phyloP scores from a whole-genome alignment of 1,284 basidiomycete species.

The Apiotrichum domesticum region DNA sequence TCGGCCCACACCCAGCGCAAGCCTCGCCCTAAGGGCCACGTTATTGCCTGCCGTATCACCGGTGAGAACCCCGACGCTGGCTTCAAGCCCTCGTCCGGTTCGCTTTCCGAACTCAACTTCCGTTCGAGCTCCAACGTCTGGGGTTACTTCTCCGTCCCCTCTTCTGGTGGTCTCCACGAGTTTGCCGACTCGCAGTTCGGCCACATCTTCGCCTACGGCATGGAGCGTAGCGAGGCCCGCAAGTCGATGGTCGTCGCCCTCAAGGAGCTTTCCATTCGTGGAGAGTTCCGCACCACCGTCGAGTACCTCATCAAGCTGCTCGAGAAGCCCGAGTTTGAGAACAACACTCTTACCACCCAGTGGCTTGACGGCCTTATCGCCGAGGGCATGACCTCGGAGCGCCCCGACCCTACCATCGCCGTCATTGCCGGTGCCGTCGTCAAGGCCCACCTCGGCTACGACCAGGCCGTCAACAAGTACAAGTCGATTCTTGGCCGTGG shows the following conservation, averaged over 20 bases:
- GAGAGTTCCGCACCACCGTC: conserved; percentile 97
- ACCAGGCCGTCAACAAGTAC: conserved; percentile 88
- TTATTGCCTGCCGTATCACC: conserved; percentile 98
- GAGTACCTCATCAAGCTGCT: conserved; percentile 98
- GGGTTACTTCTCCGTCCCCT: conserved; percentile 98
- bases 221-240: conserved; percentile 87
- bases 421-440: conserved; percentile 96
- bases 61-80: conserved; percentile 99
- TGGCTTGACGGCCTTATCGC: conserved; percentile 98
- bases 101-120: conserved; percentile 98
- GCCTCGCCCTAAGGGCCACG: conserved; percentile 94
- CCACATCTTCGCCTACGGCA: conserved; percentile 98
- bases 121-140: conserved; percentile 97
- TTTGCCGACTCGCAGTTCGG: conserved; percentile 98
- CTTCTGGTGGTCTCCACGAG: conserved; percentile 94
- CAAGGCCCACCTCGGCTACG: conserved; percentile 85
- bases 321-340: conserved; percentile 92
- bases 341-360: conserved; percentile 96
- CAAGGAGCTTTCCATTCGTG: conserved; percentile 97
- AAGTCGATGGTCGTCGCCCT: conserved; percentile 99
- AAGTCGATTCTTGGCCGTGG: conserved; percentile 95
- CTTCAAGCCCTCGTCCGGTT: conserved; percentile 99
- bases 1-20: conserved; percentile 85
- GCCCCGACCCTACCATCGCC: conserved; percentile 84
- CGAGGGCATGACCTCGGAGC: conserved; percentile 87